Evolutionary conservation across 352 stramenopile species (phyloP).

Genomic region (Pythium brachiatum): DNA sequence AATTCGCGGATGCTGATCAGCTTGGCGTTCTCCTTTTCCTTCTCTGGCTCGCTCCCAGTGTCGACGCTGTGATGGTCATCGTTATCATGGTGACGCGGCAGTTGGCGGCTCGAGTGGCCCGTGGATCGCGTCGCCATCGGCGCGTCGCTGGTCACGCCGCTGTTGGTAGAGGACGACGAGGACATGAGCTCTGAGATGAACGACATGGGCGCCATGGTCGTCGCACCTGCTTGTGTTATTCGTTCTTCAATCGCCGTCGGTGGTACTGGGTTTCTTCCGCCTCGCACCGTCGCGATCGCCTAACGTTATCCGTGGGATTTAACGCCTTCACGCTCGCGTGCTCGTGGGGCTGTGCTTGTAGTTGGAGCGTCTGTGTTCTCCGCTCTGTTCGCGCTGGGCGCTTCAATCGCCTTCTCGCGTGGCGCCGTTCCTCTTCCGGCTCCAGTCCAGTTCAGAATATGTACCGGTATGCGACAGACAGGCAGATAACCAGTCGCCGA

Average conservation of each 20-base stretch:
- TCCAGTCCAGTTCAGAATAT: background rate
- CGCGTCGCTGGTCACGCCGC: conserved; percentile 1
- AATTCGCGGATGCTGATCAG: conserved; percentile 60
- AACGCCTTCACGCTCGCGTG: background rate
- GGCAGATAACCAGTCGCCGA: too few species aligned
- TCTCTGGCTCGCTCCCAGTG: conserved; percentile 11
- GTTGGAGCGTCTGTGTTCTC: conserved; percentile 1
- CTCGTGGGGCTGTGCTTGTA: background rate
- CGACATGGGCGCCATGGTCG: conserved; percentile 47
- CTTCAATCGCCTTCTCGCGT: background rate
- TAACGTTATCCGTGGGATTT: too few species aligned
- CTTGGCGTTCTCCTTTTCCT: conserved; percentile 45
- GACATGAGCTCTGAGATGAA: conserved; percentile 63
- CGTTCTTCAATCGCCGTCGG: background rate
- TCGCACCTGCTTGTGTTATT: background rate
- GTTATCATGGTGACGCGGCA: conserved; percentile 35
- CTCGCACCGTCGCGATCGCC: background rate
- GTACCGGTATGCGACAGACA: background rate
- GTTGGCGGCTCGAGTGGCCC: background rate
- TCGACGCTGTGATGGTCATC: conserved; percentile 42
- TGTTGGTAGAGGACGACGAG: conserved; percentile 22
- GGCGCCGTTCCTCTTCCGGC: too few species aligned
- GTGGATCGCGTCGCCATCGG: background rate
- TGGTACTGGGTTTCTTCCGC: too few species aligned
- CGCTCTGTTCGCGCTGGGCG: background rate